A percentile compares a stretch with the other conserved stretches of the same genome.
phyloP scores from a whole-genome alignment of 768 basidiomycete species.

The Lactarius quietus region DNA sequence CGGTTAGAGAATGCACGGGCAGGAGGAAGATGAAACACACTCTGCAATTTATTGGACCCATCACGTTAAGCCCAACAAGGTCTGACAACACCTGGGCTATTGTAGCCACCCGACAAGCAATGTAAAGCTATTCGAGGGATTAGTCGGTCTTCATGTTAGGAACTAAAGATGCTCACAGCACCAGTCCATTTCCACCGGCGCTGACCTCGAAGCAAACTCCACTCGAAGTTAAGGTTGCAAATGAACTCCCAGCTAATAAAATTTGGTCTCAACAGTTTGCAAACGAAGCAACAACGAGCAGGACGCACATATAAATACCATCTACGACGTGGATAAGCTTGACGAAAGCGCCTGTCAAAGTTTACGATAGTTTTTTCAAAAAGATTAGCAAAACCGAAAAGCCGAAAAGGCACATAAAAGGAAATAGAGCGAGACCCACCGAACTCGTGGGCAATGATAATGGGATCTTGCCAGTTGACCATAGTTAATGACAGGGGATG shows the following conservation, averaged over 20 bases:
- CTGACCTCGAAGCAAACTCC: conserved; percentile 9
- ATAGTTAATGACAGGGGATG: background rate
- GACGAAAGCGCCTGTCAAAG: conserved; percentile 11
- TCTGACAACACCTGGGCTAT: conserved; percentile 5
- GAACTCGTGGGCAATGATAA: conserved; percentile 4
- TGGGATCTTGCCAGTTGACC: conserved; percentile 24
- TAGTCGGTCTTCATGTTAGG: background rate
- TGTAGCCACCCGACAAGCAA: conserved; percentile 11
- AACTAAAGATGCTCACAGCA: background rate
- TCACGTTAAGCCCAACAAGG: conserved; percentile 21
- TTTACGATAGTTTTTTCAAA: background rate
- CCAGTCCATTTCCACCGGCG: conserved; percentile 25
- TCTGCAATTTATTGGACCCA: conserved; percentile 13
- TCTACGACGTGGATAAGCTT: conserved; percentile 24
- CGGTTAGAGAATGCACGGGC: background rate
- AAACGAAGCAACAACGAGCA: background rate
- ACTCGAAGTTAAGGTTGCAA: conserved; percentile 20
- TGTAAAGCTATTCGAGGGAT: conserved; percentile 18
- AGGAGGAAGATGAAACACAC: background rate
- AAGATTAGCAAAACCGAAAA: background rate
- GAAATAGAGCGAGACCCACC: background rate
- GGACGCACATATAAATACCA: conserved; percentile 24
- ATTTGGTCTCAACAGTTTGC: background rate
- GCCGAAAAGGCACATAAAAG: background rate
- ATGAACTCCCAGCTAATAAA: conserved; percentile 24